These are phyloP conservation scores for Alternaria triticina DNA, from an alignment of 2,329 filamentous ascomycete genomes.

Conservation along the genomic window DNA sequence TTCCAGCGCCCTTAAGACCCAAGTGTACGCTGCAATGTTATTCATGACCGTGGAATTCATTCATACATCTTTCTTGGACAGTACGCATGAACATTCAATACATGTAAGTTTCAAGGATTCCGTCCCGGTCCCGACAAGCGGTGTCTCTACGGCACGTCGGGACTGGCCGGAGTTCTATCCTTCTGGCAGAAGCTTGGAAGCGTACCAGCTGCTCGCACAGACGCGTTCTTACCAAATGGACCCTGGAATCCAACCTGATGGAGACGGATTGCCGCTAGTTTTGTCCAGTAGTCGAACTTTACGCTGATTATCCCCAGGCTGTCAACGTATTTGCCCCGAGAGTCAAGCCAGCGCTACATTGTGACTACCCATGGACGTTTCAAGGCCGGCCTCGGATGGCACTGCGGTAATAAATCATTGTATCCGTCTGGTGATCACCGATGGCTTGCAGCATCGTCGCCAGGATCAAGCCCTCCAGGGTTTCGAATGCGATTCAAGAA, in stretches of 20 bases:
- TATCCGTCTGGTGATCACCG: slow-evolving; percentile 9
- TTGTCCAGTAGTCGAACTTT: slow-evolving; percentile 4
- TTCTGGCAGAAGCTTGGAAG: slow-evolving; percentile 13
- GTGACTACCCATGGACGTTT: not conserved
- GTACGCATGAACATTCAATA: not conserved
- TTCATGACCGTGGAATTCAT: not conserved
- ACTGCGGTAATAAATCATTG: slow-evolving; percentile 7
- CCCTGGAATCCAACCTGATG: slow-evolving; percentile 14
- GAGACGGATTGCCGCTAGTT: slow-evolving; percentile 6
- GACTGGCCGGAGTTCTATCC: slow-evolving; percentile 16
- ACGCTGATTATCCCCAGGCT: slow-evolving; percentile 17
- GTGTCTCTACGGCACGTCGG: slow-evolving; percentile 17
- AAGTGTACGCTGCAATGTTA: not conserved
- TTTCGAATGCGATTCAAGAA: slow-evolving; percentile 11
- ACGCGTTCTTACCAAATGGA: not conserved
- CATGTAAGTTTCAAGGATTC: not conserved
- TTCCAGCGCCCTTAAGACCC: not conserved
- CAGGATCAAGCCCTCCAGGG: slow-evolving; percentile 4
- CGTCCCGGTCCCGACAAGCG: slow-evolving; percentile 14
- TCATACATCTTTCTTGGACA: not conserved
- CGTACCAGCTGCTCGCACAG: slow-evolving; percentile 6
- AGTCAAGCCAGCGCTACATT: not conserved
- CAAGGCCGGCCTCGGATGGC: not conserved
- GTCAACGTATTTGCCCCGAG: slow-evolving; percentile 2
- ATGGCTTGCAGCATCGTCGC: slow-evolving; percentile 21